A percentile compares a stretch with the other conserved stretches of the same genome.
Evolutionary conservation across 345 rosid genomes (phyloP).

Genomic region (Gossypium bickii): DNA sequence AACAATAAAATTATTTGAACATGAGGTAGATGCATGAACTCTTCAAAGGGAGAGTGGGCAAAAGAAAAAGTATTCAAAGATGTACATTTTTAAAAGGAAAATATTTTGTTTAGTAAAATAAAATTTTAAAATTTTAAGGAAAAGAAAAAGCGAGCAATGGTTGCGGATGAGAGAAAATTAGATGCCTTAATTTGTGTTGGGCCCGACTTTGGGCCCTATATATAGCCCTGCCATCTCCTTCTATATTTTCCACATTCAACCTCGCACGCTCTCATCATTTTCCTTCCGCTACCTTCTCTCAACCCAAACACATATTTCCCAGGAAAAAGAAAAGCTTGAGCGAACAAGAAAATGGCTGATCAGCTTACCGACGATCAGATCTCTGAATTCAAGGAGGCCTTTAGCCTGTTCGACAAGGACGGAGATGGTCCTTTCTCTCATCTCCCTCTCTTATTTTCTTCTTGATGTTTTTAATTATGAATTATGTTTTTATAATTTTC

Average conservation of each 20-base stretch:
- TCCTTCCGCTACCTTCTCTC: neutral
- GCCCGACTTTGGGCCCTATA: slow-evolving; percentile 8
- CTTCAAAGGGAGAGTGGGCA: neutral
- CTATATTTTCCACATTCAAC: neutral
- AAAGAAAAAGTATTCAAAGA: neutral
- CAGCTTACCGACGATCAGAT: slow-evolving; percentile 26
- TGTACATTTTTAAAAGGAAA: neutral
- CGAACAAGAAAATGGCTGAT: slow-evolving; percentile 19
- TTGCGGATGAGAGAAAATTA: slow-evolving; percentile 3
- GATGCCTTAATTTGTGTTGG: slow-evolving; percentile 12
- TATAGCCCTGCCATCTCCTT: neutral
- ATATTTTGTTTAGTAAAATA: neutral
- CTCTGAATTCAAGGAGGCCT: slow-evolving; percentile 27
- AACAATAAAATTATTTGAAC: neutral
- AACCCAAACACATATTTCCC: neutral
- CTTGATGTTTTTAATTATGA: neutral
- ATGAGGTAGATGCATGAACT: neutral
- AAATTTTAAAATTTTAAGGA: neutral
- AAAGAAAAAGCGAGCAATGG: neutral
- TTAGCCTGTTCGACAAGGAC: slow-evolving; percentile 24
- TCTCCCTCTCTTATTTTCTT: neutral
- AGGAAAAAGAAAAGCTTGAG: neutral
- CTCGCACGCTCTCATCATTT: neutral
- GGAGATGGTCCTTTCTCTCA: slow-evolving; percentile 21
- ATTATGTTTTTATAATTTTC: neutral